Conservation (phyloP, 345 rosid species). For the Pelargonium nanum region DNA sequence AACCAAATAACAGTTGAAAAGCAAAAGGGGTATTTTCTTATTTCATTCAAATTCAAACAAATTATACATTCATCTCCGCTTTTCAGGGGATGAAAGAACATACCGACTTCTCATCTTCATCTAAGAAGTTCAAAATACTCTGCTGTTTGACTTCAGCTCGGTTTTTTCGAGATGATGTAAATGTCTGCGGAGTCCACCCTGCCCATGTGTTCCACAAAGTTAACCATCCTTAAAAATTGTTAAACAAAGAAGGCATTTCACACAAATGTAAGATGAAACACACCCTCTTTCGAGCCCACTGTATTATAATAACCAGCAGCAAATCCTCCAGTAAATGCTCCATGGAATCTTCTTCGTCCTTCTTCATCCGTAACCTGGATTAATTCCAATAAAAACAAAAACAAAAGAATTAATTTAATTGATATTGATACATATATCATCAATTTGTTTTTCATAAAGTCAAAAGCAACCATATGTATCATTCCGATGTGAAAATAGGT, state of each 20-base stretch:
- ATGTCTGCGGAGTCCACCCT: constrained; percentile 95
- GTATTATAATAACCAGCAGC: constrained; percentile 95
- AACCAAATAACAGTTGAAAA: background rate
- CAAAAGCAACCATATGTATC: too few relatives aligned
- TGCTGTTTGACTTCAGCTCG: constrained; percentile 90
- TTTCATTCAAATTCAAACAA: background rate
- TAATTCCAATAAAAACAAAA: constrained; percentile 3
- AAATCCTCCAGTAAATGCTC: constrained; percentile 94
- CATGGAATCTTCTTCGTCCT: constrained; percentile 94
- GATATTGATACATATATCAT: too few relatives aligned
- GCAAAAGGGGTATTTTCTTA: background rate
- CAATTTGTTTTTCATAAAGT: too few relatives aligned
- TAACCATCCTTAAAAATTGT: constrained; percentile 2
- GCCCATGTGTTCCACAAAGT: constrained; percentile 14
- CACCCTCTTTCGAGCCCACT: constrained; percentile 90
- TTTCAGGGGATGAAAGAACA: constrained; percentile 8
- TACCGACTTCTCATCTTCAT: constrained; percentile 88
- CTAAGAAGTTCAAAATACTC: constrained; percentile 68
- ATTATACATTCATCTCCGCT: background rate
- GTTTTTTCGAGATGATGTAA: constrained; percentile 80
- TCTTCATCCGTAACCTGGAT: constrained; percentile 89
- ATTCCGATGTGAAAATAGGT: background rate
- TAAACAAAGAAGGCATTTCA: background rate
- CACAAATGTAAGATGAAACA: background rate
- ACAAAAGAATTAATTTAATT: background rate